Evolutionary conservation across 2,329 filamentous ascomycete genomes (phyloP), one percentile per base, ranked within the genome.

Genomic region (Diaporthe sp.): DNA sequence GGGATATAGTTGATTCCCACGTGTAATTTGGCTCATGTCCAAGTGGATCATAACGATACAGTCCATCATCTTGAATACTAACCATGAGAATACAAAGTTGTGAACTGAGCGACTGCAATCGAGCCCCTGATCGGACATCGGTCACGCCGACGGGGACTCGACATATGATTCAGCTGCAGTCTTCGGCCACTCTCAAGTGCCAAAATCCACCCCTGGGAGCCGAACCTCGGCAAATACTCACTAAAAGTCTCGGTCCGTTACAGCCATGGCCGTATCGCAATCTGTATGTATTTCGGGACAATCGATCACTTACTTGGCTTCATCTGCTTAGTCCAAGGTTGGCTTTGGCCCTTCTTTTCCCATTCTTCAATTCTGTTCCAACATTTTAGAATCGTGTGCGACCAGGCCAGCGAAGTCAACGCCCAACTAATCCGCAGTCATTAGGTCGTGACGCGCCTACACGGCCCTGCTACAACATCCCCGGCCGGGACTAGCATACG

Each of bases 191-290:
- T 50, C 61, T 67, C 61, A 67, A 50, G 61, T 50, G 61, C 61
- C 61, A 54, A 25, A 47, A 71, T 9, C 68, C 68, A 71, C 70
- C 70, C 25, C 57, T 42, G 13, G 55, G 17, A 71, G 68, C 73
- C 73, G 73, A 74, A 58, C 73, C 73, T 74, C 73, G 73, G 73
- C 45, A 74, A 74, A 25, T 30, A 22, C 47, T 71, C 57, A 42
- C 45, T 13, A 40, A 68, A 54, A 68, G 68, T 47, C 57, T 72
- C 50, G 50, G 58, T 35, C 38, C n/a, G 45, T 54, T 13, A 40
- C 25, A 54, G 33, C 30, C 42, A 33, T 6, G 57, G 47, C 47
- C 55, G 25, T 33, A 40, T 64, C 42, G 55, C 67, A 70, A 52
- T 68, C 42, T 50, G 45, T 19, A 68, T 54, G 22, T 40, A 68